These are phyloP conservation scores for Coniosporium apollinis DNA, from an alignment of 495 filamentous ascomycete species.

Conservation along the genomic window DNA sequence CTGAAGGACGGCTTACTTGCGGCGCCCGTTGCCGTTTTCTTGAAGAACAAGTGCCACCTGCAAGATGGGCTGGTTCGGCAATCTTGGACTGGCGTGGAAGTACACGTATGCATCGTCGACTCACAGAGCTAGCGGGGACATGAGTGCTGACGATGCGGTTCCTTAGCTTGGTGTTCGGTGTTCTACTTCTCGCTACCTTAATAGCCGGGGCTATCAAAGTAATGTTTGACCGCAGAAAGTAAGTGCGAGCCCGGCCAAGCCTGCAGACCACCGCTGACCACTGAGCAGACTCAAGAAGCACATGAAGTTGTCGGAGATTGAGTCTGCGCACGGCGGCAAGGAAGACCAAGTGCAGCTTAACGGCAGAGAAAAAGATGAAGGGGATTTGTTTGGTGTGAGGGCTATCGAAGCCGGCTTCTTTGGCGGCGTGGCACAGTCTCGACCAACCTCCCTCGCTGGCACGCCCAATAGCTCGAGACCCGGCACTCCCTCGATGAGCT, in stretches of 20 bases:
- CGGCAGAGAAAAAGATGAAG: constrained; percentile 25
- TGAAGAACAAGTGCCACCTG: no score
- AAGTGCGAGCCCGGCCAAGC: constrained; percentile 13
- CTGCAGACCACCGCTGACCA: constrained; percentile 7
- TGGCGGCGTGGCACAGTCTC: constrained; percentile 30
- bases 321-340: constrained; percentile 7
- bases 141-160: no score
- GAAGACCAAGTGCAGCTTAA: constrained; percentile 21
- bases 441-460: constrained; percentile 21
- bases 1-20: no score
- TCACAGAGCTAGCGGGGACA: no score
- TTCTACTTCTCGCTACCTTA: constrained; percentile 10
- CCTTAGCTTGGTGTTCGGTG: constrained; percentile 8
- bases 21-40: no score
- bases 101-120: no score
- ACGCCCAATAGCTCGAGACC: constrained; percentile 1
- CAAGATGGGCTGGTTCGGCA: no score
- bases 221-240: constrained; percentile 7
- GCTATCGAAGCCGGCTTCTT: constrained; percentile 29
- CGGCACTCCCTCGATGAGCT: constrained; percentile 6
- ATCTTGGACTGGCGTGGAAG: no score
- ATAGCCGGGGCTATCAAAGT: constrained; percentile 7
- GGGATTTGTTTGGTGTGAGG: constrained; percentile 29
- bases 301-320: constrained; percentile 5
- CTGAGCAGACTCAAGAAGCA: constrained; percentile 14